phyloP scores from a whole-genome alignment of 768 basidiomycete species.

The Russula earlei region DNA sequence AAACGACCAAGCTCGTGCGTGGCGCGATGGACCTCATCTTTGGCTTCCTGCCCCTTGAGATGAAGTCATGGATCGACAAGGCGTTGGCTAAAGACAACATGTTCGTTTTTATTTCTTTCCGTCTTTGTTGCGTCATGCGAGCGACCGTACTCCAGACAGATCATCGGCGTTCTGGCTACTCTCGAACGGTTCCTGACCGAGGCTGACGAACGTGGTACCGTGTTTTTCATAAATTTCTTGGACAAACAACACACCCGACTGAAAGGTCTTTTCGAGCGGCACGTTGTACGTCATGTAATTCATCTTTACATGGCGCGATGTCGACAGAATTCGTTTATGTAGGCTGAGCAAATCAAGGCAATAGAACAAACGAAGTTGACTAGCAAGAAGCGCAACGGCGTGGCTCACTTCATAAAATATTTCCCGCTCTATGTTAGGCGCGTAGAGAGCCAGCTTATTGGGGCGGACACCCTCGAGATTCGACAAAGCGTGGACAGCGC shows the following conservation, averaged over 20 bases:
- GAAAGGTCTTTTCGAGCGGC: slow-evolving; percentile 67
- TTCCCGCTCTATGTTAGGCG: slow-evolving; percentile 83
- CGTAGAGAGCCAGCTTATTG: slow-evolving; percentile 76
- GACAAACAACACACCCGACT: slow-evolving; percentile 78
- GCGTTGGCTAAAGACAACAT: slow-evolving; percentile 67
- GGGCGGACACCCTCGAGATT: slow-evolving; percentile 67
- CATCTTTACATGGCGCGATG: not conserved
- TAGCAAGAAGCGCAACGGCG: slow-evolving; percentile 87
- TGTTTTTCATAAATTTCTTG: slow-evolving; percentile 60
- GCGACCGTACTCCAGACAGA: slow-evolving; percentile 44
- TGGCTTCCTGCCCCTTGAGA: slow-evolving; percentile 77
- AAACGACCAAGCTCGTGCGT: slow-evolving; percentile 72
- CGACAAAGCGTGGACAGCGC: slow-evolving; percentile 67
- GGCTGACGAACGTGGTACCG: slow-evolving; percentile 70
- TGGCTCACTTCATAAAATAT: slow-evolving; percentile 84
- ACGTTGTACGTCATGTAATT: slow-evolving; percentile 41
- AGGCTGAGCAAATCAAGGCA: slow-evolving; percentile 81
- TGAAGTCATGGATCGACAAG: slow-evolving; percentile 78
- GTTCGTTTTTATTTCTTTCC: slow-evolving; percentile 33
- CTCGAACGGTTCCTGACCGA: slow-evolving; percentile 71
- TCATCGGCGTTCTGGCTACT: slow-evolving; percentile 71
- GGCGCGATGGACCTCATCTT: slow-evolving; percentile 93
- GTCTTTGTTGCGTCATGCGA: not conserved
- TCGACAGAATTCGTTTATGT: not conserved
- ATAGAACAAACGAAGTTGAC: slow-evolving; percentile 89